These are phyloP conservation scores for Cajanus cajan DNA, from an alignment of 306 rosid species.

Conservation along the genomic window DNA sequence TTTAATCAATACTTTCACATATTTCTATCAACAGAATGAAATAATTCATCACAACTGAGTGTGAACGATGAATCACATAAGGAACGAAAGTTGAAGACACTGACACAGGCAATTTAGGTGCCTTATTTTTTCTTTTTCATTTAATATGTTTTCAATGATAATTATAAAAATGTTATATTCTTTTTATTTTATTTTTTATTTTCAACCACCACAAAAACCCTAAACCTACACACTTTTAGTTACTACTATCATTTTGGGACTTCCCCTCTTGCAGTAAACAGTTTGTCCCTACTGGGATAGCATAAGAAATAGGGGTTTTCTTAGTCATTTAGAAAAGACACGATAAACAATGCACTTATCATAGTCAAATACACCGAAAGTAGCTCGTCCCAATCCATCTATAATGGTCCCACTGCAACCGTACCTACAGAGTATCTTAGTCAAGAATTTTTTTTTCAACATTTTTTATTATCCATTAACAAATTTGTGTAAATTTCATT, in stretches of 20 bases:
- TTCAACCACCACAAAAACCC: too few relatives aligned
- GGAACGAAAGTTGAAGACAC: background rate
- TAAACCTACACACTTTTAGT: background rate
- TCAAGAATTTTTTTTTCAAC: background rate
- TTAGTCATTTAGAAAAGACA: constrained; percentile 25
- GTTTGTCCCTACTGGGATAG: background rate
- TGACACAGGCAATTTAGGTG: background rate
- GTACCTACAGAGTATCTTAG: constrained; percentile 18
- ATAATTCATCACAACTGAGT: background rate
- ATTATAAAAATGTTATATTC: background rate
- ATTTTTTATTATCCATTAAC: too few relatives aligned
- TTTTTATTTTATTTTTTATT: too few relatives aligned
- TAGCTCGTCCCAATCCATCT: constrained; percentile 25
- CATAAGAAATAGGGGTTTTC: constrained; percentile 6
- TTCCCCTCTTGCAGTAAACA: background rate
- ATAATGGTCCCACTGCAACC: constrained; percentile 1
- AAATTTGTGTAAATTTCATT: too few relatives aligned
- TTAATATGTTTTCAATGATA: background rate
- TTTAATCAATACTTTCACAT: background rate
- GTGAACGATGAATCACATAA: background rate
- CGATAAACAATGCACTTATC: background rate
- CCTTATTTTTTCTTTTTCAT: background rate
- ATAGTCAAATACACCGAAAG: constrained; percentile 28
- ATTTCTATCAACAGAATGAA: background rate
- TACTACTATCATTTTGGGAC: background rate